phyloP scores from a whole-genome alignment of 1,284 basidiomycete genomes.

The Papiliotrema flavescens region DNA sequence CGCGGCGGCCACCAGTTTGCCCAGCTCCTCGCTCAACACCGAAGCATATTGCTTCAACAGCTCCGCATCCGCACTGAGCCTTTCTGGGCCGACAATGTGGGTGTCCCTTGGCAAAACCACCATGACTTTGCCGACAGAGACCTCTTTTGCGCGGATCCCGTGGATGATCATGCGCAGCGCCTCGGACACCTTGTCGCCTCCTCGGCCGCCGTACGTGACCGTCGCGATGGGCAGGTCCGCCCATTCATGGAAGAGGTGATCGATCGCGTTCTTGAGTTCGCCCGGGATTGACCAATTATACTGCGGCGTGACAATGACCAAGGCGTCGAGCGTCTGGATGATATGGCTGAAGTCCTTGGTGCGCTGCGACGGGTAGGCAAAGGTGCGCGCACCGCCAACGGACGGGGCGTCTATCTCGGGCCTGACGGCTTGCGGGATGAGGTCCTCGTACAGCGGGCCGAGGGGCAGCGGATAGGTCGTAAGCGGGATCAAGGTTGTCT shows the following conservation, averaged over 20 bases:
- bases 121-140: constrained; percentile 10
- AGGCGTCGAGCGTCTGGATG: constrained; percentile 8
- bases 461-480: constrained; percentile 9
- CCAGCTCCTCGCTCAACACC: background rate
- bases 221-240: constrained; percentile 14
- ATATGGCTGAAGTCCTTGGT: constrained; percentile 8
- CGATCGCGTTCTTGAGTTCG: constrained; percentile 25
- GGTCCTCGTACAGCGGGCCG: constrained; percentile 4
- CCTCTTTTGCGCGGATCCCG: constrained; percentile 8
- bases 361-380: background rate
- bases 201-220: constrained; percentile 21
- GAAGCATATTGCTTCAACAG: constrained; percentile 1
- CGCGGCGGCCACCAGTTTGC: background rate
- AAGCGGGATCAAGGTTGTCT: background rate
- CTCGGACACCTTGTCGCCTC: constrained; percentile 13
- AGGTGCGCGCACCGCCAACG: background rate
- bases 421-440: constrained; percentile 2
- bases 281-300: constrained; percentile 25
- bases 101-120: constrained; percentile 13
- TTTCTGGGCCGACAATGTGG: constrained; percentile 5
- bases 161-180: constrained; percentile 10
- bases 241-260: constrained; percentile 29
- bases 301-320: constrained; percentile 29
- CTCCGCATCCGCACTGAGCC: constrained; percentile 5
- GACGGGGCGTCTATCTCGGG: background rate